Evolutionary conservation across 176 grass and related monocot species (phyloP), one percentile per base, ranked within the genome.

Genomic region (Microstegium vimineum): DNA sequence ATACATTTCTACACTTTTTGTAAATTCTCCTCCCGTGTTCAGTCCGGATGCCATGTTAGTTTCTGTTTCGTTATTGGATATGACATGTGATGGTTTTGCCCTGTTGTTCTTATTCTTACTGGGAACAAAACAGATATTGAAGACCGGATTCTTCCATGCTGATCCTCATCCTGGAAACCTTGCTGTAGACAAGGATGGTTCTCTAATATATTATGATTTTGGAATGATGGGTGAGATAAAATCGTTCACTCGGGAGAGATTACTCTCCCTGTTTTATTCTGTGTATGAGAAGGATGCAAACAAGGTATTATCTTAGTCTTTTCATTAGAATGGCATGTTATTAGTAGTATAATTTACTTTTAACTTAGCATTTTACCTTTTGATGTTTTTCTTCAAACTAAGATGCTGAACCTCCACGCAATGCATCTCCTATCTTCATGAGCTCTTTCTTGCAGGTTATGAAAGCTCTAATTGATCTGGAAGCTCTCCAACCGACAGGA

Each of bases 191-290:
- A 94, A 38, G 65, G 95, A 94, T 84, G 71, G 79, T n/a, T 89
- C 92, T 31, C 83, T 98, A 65, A 98, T 98, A 82, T 98, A 98
- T 75, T 98, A 98, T 69, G 95, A 98, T 88, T 98, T 98, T 82
- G 95, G 95, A 78, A 98, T 94, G 95, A 98, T 98, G 95, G 95
- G 95, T 83, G 92, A 98, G 83, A 98, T 98, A 57, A 98, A 98
- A 83, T 90, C 92, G 32, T 98, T 94, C 75, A 98, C 95, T 66
- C 88, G 90, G 75, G 95, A 98, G 59, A 90, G 92, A 88, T 88
- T 98, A 84, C 86, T 98, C 46, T 90, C 90, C 63, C 84, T 98
- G 82, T 98, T 95, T 73, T 98, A 98, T 89, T 89, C 95, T 88
- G 75, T 98, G 20, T 95, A 98, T 42, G 95, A 98, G 77, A 98